Percentiles rank a stretch among this genome's conserved stretches.
Conservation (phyloP, 495 filamentous ascomycete species). For the Xylaria telfairii region DNA sequence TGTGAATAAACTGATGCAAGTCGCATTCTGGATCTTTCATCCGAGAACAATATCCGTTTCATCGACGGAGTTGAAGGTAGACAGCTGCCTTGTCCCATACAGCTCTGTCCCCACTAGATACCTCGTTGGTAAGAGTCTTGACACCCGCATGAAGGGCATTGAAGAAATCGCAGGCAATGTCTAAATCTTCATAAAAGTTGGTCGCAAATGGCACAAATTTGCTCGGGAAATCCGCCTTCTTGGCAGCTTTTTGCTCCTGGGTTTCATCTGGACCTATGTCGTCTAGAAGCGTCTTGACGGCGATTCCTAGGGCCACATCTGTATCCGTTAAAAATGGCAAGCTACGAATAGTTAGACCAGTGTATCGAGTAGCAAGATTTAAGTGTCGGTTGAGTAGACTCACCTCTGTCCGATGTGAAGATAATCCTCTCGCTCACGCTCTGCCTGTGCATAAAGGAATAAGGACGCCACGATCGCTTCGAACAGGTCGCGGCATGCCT, state of each 20-base stretch:
- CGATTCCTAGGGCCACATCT: slow-evolving; percentile 85
- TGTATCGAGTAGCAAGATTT: slow-evolving; percentile 15
- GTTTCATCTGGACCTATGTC: slow-evolving; percentile 70
- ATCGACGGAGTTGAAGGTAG: slow-evolving; percentile 58
- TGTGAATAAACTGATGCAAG: not conserved
- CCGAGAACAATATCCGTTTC: slow-evolving; percentile 4
- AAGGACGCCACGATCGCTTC: slow-evolving; percentile 81
- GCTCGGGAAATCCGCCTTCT: slow-evolving; percentile 61
- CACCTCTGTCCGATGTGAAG: slow-evolving; percentile 75
- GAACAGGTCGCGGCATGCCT: slow-evolving; percentile 76
- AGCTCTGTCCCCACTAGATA: slow-evolving; percentile 62
- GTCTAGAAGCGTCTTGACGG: slow-evolving; percentile 91
- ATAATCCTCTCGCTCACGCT: slow-evolving; percentile 73
- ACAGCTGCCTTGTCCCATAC: slow-evolving; percentile 69
- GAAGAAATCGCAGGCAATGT: slow-evolving; percentile 82
- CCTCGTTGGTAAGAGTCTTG: slow-evolving; percentile 64
- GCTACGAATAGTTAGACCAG: slow-evolving; percentile 53
- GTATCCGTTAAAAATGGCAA: slow-evolving; percentile 86
- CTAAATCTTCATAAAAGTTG: slow-evolving; percentile 76
- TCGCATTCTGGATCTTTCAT: slow-evolving; percentile 9
- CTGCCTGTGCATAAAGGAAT: slow-evolving; percentile 77
- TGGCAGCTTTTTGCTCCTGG: slow-evolving; percentile 63
- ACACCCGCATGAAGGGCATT: slow-evolving; percentile 77
- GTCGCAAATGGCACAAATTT: slow-evolving; percentile 77
- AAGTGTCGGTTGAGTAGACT: slow-evolving; percentile 35